Evolutionary conservation across 371 early-diverging fungal genomes (phyloP).

Genomic region (Parasitella parasitica): DNA sequence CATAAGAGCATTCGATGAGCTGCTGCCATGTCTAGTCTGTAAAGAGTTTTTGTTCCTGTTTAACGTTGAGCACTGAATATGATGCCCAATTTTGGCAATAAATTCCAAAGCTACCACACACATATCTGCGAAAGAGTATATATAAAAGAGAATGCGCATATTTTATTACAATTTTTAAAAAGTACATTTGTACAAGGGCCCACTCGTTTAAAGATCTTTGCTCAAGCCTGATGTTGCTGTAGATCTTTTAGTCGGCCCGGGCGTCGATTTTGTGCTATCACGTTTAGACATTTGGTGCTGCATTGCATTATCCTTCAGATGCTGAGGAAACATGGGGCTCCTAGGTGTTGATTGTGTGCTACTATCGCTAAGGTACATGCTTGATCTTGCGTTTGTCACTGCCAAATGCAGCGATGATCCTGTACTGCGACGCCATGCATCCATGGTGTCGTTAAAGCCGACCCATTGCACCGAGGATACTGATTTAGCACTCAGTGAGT

Average conservation of each 20-base stretch:
- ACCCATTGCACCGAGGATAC: constrained; percentile 44
- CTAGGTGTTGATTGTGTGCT: constrained; percentile 14
- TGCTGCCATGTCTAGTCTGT: no score
- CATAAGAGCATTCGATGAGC: no score
- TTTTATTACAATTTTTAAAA: no score
- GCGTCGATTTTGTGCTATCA: neutral
- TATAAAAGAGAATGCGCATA: no score
- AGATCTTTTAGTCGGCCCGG: neutral
- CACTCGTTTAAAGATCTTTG: no score
- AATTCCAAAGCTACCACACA: no score
- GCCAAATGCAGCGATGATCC: constrained; percentile 26
- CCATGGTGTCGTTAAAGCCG: constrained; percentile 42
- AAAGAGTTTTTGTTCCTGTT: no score
- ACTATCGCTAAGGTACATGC: constrained; percentile 11
- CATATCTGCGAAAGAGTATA: no score
- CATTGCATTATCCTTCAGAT: constrained; percentile 3
- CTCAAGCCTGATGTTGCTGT: neutral
- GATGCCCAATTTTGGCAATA: no score
- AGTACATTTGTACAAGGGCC: no score
- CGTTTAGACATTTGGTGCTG: neutral
- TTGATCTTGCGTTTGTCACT: constrained; percentile 30
- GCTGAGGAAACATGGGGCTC: constrained; percentile 16
- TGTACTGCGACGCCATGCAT: constrained; percentile 19
- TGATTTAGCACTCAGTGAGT: constrained; percentile 27
- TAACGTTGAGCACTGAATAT: no score